Evolutionary conservation across 345 rosid species (phyloP).

Genomic region (Raphanus raphanistrum): DNA sequence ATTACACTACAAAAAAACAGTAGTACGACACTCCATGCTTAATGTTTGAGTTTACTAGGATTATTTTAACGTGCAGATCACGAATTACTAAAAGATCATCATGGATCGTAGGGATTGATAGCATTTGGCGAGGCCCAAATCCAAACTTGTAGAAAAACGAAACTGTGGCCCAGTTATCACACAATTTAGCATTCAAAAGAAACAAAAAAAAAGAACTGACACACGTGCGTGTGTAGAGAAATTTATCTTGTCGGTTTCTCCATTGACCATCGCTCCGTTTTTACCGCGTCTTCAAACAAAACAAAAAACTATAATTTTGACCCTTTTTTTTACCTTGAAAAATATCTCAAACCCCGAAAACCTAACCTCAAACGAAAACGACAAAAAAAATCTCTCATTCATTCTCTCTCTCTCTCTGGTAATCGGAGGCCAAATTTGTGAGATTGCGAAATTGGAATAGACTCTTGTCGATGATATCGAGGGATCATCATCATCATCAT

Average conservation of each 20-base stretch:
- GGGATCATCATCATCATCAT: constrained; percentile 40
- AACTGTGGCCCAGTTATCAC: constrained; percentile 13
- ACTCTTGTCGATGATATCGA: constrained; percentile 15
- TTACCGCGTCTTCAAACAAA: constrained; percentile 32
- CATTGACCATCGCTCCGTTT: constrained; percentile 34
- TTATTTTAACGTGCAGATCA: neutral
- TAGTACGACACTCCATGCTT: neutral
- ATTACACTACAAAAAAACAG: neutral
- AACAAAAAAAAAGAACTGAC: neutral
- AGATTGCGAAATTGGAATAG: too few species aligned
- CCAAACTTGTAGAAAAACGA: neutral
- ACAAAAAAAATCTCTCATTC: neutral
- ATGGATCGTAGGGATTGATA: neutral
- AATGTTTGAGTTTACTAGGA: neutral
- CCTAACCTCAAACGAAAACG: constrained; percentile 12
- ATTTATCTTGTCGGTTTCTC: constrained; percentile 21
- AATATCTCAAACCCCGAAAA: constrained; percentile 34
- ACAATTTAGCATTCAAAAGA: neutral
- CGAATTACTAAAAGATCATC: neutral
- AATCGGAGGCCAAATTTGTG: too few species aligned
- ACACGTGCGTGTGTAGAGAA: constrained; percentile 28
- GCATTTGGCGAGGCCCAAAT: neutral
- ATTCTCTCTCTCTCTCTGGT: too few species aligned
- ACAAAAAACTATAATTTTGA: neutral
- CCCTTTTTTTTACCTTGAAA: constrained; percentile 12